Percentiles rank a stretch among this genome's conserved stretches.
phyloP scores from a whole-genome alignment of 352 stramenopile species.

The Albugo candida region DNA sequence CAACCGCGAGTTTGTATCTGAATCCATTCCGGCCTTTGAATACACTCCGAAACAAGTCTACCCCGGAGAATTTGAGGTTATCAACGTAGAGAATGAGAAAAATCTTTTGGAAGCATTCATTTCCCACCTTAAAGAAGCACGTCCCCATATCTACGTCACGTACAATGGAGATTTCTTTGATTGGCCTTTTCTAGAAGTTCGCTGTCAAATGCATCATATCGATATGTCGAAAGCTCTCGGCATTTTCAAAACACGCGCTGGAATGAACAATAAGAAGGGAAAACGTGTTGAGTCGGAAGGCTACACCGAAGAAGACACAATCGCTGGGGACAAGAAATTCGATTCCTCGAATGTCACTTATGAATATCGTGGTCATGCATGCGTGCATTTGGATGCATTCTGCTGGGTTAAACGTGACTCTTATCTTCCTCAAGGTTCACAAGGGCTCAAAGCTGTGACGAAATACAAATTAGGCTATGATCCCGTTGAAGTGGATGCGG shows the following conservation, averaged over 20 bases:
- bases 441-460: slow-evolving; percentile 97
- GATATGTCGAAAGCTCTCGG: slow-evolving; percentile 83
- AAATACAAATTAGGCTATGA: slow-evolving; percentile 99
- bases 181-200: slow-evolving; percentile 95
- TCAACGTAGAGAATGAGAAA: slow-evolving; percentile 88
- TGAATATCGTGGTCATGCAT: slow-evolving; percentile 84
- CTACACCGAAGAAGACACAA: slow-evolving; percentile 5
- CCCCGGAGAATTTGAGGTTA: slow-evolving; percentile 87
- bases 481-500: slow-evolving; percentile 93
- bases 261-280: slow-evolving; percentile 13
- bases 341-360: slow-evolving; percentile 15
- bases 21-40: slow-evolving; percentile 97
- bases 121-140: slow-evolving; percentile 75
- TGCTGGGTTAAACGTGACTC: slow-evolving; percentile 99
- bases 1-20: slow-evolving; percentile 90
- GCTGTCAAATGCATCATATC: slow-evolving; percentile 82
- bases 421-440: slow-evolving; percentile 95
- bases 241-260: slow-evolving; percentile 14
- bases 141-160: slow-evolving; percentile 97
- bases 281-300: slow-evolving; percentile 7
- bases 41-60: slow-evolving; percentile 93
- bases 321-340: slow-evolving; percentile 32
- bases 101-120: slow-evolving; percentile 77
- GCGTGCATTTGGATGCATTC: slow-evolving; percentile 96
- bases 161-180: slow-evolving; percentile 99